phyloP scores from a whole-genome alignment of 192 early-diverging fungal species.

The Umbelopsis isabellina region DNA sequence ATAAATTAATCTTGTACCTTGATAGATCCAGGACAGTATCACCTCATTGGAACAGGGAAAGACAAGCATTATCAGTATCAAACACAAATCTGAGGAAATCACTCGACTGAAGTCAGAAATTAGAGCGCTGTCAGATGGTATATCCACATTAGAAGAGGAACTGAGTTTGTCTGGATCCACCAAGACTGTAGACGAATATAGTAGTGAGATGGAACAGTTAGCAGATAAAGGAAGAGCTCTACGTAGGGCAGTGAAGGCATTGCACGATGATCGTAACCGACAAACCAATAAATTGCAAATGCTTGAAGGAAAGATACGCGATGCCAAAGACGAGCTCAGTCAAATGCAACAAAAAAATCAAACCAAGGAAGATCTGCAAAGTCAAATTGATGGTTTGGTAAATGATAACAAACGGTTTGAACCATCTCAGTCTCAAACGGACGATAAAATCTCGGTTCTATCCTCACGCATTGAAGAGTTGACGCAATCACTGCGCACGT shows the following conservation, averaged over 20 bases:
- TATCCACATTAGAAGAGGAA: conserved; percentile 50
- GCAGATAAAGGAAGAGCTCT: conserved; percentile 47
- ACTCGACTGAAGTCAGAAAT: conserved; percentile 44
- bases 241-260: conserved; percentile 37
- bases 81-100: conserved; percentile 42
- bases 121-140: conserved; percentile 43
- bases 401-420: conserved; percentile 4
- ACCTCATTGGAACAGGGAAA: conserved; percentile 40
- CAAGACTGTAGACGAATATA: conserved; percentile 70
- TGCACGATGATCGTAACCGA: conserved; percentile 46
- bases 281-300: conserved; percentile 36
- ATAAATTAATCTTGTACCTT: background rate
- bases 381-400: background rate
- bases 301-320: conserved; percentile 40
- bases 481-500: conserved; percentile 32
- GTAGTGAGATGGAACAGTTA: conserved; percentile 56
- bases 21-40: conserved; percentile 7
- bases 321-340: conserved; percentile 32
- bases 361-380: background rate
- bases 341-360: conserved; percentile 21
- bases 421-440: conserved; percentile 11
- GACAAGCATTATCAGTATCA: conserved; percentile 29
- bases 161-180: conserved; percentile 59
- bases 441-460: background rate
- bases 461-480: conserved; percentile 3